Evolutionary conservation across 208 protist genomes (phyloP).

Genomic region (Phytomonas sp.): DNA sequence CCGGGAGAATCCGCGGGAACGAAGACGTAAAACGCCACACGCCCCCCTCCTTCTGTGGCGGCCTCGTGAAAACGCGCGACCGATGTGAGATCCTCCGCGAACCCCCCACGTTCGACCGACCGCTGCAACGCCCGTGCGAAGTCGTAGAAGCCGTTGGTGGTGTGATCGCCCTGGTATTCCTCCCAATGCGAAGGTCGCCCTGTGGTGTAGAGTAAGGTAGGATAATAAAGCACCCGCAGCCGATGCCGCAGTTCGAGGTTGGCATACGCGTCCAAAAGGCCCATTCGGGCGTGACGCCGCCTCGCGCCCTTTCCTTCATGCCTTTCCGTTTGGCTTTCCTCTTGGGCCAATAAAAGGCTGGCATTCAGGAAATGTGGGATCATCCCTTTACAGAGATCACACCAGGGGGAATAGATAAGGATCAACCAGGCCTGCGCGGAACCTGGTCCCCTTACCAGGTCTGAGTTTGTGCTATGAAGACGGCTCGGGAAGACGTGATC

Average conservation of each 20-base stretch:
- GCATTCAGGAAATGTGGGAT: conserved; percentile 70
- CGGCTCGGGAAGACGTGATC: conserved; percentile 58
- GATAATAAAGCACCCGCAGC: conserved; percentile 51
- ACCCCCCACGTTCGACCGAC: conserved; percentile 31
- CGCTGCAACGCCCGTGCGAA: conserved; percentile 54
- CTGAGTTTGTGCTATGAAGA: too few species aligned
- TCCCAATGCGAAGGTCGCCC: conserved; percentile 41
- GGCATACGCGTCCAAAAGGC: conserved; percentile 45
- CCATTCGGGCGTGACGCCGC: conserved; percentile 31
- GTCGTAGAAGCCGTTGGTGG: conserved; percentile 35
- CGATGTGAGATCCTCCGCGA: conserved; percentile 56
- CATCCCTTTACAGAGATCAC: conserved; percentile 64
- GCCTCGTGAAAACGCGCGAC: conserved; percentile 27
- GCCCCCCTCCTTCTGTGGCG: conserved; percentile 13
- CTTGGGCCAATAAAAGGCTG: conserved; percentile 25
- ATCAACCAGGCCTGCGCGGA: conserved; percentile 48
- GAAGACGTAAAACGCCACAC: conserved; percentile 76
- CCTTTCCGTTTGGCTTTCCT: too few species aligned
- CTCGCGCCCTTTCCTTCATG: too few species aligned
- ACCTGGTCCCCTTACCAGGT: too few species aligned
- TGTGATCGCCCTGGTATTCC: conserved; percentile 47
- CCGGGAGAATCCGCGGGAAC: conserved; percentile 25
- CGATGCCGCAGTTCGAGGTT: conserved; percentile 32
- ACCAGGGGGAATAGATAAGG: conserved; percentile 81
- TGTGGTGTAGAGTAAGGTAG: conserved; percentile 75